These are phyloP conservation scores for Heritiera fomes DNA, from an alignment of 345 rosid species.

Conservation along the genomic window DNA sequence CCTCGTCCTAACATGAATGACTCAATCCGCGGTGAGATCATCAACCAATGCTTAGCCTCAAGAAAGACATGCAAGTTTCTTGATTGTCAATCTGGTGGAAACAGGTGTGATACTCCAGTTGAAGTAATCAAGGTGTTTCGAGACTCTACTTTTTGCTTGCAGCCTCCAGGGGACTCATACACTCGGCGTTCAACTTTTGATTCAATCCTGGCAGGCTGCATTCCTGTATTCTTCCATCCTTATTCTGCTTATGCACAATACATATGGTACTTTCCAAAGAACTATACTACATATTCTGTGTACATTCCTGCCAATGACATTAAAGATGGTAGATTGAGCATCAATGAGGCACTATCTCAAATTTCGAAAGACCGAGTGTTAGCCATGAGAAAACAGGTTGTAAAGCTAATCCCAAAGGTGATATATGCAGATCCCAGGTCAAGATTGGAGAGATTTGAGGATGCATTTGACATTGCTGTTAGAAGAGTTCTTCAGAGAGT, in stretches of 20 bases:
- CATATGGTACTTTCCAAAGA: constrained; percentile 51
- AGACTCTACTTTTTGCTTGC: constrained; percentile 52
- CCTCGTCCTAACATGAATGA: constrained; percentile 34
- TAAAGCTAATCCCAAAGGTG: constrained; percentile 50
- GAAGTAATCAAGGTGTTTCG: constrained; percentile 43
- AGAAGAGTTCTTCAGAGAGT: constrained; percentile 38
- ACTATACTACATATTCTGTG: constrained; percentile 41
- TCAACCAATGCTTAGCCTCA: constrained; percentile 45
- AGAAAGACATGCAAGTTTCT: constrained; percentile 39
- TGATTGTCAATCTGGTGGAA: constrained; percentile 33
- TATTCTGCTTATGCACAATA: constrained; percentile 54
- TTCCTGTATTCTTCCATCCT: constrained; percentile 66
- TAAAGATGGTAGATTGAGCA: constrained; percentile 24
- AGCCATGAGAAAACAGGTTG: constrained; percentile 47
- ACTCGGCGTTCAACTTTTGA: constrained; percentile 63
- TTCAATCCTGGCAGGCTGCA: constrained; percentile 59
- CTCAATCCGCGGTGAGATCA: constrained; percentile 43
- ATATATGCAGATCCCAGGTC: constrained; percentile 41
- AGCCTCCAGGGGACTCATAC: constrained; percentile 62
- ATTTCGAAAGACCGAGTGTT: constrained; percentile 29
- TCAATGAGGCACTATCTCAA: constrained; percentile 32
- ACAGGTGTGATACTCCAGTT: constrained; percentile 42
- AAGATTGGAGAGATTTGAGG: constrained; percentile 33
- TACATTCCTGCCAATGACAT: constrained; percentile 40
- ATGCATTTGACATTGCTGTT: constrained; percentile 56